A percentile compares a stretch with the other conserved stretches of the same genome.
Evolutionary conservation across 192 early-diverging fungal genomes (phyloP).

Genomic region (Linderina pennispora): DNA sequence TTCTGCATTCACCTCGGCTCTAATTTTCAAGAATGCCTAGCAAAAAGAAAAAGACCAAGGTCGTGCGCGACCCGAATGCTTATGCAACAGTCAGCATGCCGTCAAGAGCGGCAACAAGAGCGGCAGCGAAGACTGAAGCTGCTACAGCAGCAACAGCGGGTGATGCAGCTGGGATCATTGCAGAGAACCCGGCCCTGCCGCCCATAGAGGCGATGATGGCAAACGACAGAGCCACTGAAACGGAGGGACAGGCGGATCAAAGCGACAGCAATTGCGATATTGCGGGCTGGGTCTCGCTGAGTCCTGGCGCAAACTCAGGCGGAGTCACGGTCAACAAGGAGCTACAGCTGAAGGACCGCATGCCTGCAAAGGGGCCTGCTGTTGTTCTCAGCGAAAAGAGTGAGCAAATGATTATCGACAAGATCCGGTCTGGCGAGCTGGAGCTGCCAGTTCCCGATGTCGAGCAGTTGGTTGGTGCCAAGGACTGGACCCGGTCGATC

Average conservation of each 20-base stretch:
- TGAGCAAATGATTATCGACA: slow-evolving; percentile 14
- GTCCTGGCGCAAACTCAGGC: slow-evolving; percentile 17
- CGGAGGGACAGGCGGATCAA: too few species aligned
- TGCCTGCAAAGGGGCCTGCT: background rate
- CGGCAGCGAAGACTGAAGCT: background rate
- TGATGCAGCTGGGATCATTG: background rate
- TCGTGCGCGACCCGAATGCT: slow-evolving; percentile 9
- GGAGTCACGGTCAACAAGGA: slow-evolving; percentile 8
- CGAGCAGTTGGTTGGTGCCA: background rate
- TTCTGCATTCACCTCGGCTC: too few species aligned
- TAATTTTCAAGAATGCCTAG: too few species aligned
- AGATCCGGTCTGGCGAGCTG: slow-evolving; percentile 3
- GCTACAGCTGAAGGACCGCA: background rate
- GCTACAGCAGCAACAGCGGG: background rate
- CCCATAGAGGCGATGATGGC: too few species aligned
- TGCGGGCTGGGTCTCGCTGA: slow-evolving; percentile 8
- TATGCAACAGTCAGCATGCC: slow-evolving; percentile 10
- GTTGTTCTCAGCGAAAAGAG: slow-evolving; percentile 1
- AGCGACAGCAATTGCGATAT: background rate
- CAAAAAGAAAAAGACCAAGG: background rate
- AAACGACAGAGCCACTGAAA: too few species aligned
- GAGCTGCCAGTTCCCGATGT: background rate
- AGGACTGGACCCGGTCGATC: slow-evolving; percentile 15
- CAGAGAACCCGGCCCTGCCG: too few species aligned
- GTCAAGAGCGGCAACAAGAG: background rate